Evolutionary conservation across 106 monocot genomes (phyloP).

Genomic region (Posidonia australis): DNA sequence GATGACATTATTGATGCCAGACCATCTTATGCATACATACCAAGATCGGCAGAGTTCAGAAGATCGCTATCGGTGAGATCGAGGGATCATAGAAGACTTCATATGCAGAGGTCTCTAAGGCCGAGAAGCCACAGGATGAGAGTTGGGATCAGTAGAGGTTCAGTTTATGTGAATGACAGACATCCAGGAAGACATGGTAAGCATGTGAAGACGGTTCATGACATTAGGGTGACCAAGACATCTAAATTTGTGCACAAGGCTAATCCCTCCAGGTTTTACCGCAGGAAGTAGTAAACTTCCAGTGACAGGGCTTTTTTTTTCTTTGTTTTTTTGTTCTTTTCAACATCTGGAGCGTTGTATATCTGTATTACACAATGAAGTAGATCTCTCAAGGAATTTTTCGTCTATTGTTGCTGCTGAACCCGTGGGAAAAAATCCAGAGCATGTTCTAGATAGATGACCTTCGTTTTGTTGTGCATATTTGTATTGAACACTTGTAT

Average conservation of each 20-base stretch:
- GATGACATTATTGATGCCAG: conserved; percentile 20
- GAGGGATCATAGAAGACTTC: conserved; percentile 36
- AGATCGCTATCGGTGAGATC: conserved; percentile 29
- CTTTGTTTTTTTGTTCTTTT: too few species aligned
- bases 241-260: conserved; percentile 66
- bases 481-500: too few species aligned
- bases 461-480: too few species aligned
- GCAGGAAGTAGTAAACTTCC: neutral
- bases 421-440: too few species aligned
- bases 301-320: neutral
- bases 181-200: conserved; percentile 4
- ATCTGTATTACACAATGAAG: too few species aligned
- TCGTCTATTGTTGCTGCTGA: too few species aligned
- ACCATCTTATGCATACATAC: conserved; percentile 8
- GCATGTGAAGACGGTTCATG: conserved; percentile 29
- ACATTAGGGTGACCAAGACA: conserved; percentile 59
- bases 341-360: too few species aligned
- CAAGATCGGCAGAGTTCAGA: conserved; percentile 14
- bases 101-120: conserved; percentile 54
- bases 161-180: conserved; percentile 26
- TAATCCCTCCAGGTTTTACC: neutral
- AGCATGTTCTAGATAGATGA: too few species aligned
- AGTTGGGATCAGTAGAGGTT: conserved; percentile 40
- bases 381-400: too few species aligned
- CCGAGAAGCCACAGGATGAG: conserved; percentile 56